Percentiles rank a stretch among this genome's conserved stretches.
phyloP scores from a whole-genome alignment of 2,329 filamentous ascomycete species.

The Nemania sp. region DNA sequence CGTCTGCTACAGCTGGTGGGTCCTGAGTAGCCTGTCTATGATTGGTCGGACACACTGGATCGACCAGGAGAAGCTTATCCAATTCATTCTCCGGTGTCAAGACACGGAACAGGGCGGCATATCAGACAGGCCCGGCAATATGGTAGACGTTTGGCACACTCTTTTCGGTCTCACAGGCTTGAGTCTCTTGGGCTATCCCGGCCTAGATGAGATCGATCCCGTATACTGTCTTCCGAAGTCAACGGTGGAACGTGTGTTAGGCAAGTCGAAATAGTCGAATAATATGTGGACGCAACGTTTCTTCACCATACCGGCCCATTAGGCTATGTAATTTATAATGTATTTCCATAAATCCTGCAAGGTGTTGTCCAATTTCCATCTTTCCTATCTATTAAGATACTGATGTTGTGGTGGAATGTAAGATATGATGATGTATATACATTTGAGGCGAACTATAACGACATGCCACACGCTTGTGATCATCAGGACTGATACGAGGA shows the following conservation, averaged over 20 bases:
- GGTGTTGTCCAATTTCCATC: too few species aligned
- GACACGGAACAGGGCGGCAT: constrained; percentile 83
- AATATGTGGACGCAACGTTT: neutral
- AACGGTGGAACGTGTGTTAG: constrained; percentile 63
- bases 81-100: constrained; percentile 87
- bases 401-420: too few species aligned
- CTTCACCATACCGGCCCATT: neutral
- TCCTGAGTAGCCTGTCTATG: constrained; percentile 87
- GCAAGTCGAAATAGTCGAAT: constrained; percentile 40
- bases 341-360: too few species aligned
- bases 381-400: too few species aligned
- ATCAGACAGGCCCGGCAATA: constrained; percentile 86
- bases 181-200: constrained; percentile 78
- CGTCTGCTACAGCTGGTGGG: constrained; percentile 99
- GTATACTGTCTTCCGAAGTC: constrained; percentile 81
- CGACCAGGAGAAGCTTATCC: constrained; percentile 74
- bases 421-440: too few species aligned
- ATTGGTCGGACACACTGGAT: constrained; percentile 91
- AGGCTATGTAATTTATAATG: neutral
- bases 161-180: constrained; percentile 86
- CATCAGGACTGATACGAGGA: too few species aligned
- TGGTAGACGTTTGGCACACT: constrained; percentile 98
- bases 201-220: constrained; percentile 79
- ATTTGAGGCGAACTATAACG: too few species aligned
- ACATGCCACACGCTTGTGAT: too few species aligned